Conservation (phyloP, 805 yeast species). For the Hanseniaspora mollemarum region DNA sequence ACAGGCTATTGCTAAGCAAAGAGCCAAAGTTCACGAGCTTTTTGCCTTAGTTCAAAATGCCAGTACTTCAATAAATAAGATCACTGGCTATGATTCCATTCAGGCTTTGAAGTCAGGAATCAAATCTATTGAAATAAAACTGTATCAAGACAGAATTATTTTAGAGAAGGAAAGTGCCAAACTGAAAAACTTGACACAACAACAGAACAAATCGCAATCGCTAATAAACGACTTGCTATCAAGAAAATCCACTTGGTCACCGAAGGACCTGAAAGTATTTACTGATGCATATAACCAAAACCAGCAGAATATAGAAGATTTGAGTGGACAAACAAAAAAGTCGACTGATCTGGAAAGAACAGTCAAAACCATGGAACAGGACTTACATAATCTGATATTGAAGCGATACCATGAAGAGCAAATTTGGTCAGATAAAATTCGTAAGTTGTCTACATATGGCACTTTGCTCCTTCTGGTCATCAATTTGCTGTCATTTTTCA, state of each 20-base stretch:
- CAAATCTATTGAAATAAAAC: constrained; percentile 40
- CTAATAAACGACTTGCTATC: constrained; percentile 80
- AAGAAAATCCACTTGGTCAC: constrained; percentile 71
- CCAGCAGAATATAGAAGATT: constrained; percentile 57
- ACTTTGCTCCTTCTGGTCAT: constrained; percentile 82
- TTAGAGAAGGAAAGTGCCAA: constrained; percentile 40
- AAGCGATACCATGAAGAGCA: constrained; percentile 93
- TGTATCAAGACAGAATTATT: constrained; percentile 38
- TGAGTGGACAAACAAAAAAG: constrained; percentile 37
- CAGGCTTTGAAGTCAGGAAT: constrained; percentile 59
- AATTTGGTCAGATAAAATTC: constrained; percentile 92
- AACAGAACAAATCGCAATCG: constrained; percentile 60
- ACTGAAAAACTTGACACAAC: constrained; percentile 51
- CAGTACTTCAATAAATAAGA: constrained; percentile 65
- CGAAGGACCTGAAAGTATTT: constrained; percentile 69
- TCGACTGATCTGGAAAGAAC: constrained; percentile 46
- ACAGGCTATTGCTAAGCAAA: neutral
- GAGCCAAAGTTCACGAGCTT: neutral
- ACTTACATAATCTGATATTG: constrained; percentile 63
- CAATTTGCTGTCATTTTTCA: constrained; percentile 62
- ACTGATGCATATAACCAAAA: constrained; percentile 73
- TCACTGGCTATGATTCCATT: constrained; percentile 80
- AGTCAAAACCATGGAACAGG: constrained; percentile 60
- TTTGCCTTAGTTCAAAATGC: constrained; percentile 37
- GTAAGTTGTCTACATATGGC: constrained; percentile 94